phyloP scores from a whole-genome alignment of 1,284 basidiomycete genomes.

The Boletus sp. region DNA sequence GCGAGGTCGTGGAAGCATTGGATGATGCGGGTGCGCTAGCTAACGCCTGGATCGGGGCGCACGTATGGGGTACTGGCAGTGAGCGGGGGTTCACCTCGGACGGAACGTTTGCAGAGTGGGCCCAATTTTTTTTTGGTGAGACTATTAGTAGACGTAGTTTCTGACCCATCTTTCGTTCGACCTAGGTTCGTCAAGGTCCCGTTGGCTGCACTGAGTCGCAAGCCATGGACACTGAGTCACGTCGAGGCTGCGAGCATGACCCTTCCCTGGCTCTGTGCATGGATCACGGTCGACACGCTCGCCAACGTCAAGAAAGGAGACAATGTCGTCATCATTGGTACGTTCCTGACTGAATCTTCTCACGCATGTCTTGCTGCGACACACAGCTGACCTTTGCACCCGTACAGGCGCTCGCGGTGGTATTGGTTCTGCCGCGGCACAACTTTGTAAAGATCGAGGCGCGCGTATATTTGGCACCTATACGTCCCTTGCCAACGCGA shows the following conservation, averaged over 20 bases:
- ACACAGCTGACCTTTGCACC: neutral
- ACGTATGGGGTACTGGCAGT: slow-evolving; percentile 35
- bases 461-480: slow-evolving; percentile 35
- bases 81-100: slow-evolving; percentile 33
- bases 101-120: slow-evolving; percentile 35
- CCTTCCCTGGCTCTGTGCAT: slow-evolving; percentile 35
- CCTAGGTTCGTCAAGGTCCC: slow-evolving; percentile 32
- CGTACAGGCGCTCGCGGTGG: slow-evolving; percentile 32
- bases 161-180: neutral
- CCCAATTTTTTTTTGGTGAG: too few relatives aligned
- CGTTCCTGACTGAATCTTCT: neutral
- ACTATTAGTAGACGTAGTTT: neutral
- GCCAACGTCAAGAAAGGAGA: slow-evolving; percentile 33
- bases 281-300: slow-evolving; percentile 36
- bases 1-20: slow-evolving; percentile 31
- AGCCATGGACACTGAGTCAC: slow-evolving; percentile 28
- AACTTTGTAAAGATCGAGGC: slow-evolving; percentile 31
- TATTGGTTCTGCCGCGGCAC: slow-evolving; percentile 34
- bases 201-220: slow-evolving; percentile 28
- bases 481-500: slow-evolving; percentile 26
- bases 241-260: slow-evolving; percentile 32
- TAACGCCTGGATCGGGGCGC: slow-evolving; percentile 25
- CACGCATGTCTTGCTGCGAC: neutral
- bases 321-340: slow-evolving; percentile 34
- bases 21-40: slow-evolving; percentile 22